These are phyloP conservation scores for Digitaria exilis DNA, from an alignment of 202 grass and related monocot genomes.

Conservation along the genomic window DNA sequence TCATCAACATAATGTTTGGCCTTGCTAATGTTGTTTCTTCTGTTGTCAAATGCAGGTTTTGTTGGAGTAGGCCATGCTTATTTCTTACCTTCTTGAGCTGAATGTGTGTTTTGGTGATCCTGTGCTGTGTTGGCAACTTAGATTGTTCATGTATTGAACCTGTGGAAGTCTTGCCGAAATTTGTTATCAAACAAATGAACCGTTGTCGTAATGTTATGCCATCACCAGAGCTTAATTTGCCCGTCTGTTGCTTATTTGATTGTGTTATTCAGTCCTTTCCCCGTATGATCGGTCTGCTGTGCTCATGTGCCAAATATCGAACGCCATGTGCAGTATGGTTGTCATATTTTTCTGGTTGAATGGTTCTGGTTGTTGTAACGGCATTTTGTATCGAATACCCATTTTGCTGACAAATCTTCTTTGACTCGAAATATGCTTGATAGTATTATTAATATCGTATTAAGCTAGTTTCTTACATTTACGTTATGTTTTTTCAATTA, in stretches of 20 bases:
- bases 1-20: background rate
- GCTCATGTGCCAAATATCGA: background rate
- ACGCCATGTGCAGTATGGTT: too few species aligned
- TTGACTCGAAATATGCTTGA: too few species aligned
- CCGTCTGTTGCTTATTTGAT: background rate
- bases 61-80: slow-evolving; percentile 28
- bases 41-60: slow-evolving; percentile 19
- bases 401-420: too few species aligned
- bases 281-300: background rate
- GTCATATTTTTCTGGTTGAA: too few species aligned
- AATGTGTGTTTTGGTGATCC: slow-evolving; percentile 25
- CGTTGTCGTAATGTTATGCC: slow-evolving; percentile 30
- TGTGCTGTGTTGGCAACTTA: slow-evolving; percentile 27
- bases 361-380: too few species aligned
- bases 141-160: slow-evolving; percentile 42
- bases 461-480: too few species aligned
- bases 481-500: too few species aligned
- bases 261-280: too few species aligned
- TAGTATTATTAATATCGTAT: too few species aligned
- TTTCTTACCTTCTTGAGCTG: slow-evolving; percentile 22
- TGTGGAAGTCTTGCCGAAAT: slow-evolving; percentile 37
- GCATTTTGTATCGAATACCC: too few species aligned
- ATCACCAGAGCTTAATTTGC: background rate
- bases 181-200: slow-evolving; percentile 20
- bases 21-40: background rate